Percentiles rank a stretch among this genome's conserved stretches.
These are phyloP conservation scores for Trichoderma sp. DNA, from an alignment of 2,329 filamentous ascomycete genomes.

Conservation along the genomic window DNA sequence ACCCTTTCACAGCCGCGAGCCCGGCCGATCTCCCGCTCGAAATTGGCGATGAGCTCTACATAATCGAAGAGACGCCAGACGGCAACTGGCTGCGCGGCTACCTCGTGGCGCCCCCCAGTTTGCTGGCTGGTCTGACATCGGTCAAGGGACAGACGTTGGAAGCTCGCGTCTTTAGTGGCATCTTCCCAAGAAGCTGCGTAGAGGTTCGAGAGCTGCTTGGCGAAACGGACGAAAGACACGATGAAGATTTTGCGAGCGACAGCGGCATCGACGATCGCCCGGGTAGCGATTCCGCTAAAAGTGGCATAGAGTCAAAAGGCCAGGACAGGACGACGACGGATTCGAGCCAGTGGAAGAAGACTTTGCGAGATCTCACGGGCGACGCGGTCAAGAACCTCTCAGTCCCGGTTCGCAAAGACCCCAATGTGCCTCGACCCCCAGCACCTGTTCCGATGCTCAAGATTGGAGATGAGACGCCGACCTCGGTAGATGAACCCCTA, in stretches of 20 bases:
- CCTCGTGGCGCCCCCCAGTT: constrained; percentile 86
- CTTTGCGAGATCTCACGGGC: constrained; percentile 40
- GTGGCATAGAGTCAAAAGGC: constrained; percentile 39
- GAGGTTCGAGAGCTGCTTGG: constrained; percentile 91
- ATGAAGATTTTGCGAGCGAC: constrained; percentile 39
- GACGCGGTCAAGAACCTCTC: constrained; percentile 45
- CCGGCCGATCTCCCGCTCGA: constrained; percentile 93
- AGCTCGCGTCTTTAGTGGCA: constrained; percentile 95
- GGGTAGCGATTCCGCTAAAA: constrained; percentile 54
- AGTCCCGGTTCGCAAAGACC: constrained; percentile 56
- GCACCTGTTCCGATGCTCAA: constrained; percentile 97
- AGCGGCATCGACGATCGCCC: constrained; percentile 31
- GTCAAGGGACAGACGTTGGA: constrained; percentile 91
- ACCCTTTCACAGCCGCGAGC: constrained; percentile 83
- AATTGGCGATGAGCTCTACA: constrained; percentile 97
- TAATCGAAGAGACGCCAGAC: constrained; percentile 93
- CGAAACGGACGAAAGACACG: constrained; percentile 59
- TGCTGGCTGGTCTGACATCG: constrained; percentile 87
- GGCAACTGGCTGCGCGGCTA: constrained; percentile 95
- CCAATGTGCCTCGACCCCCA: constrained; percentile 70
- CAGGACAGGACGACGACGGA: constrained; percentile 31
- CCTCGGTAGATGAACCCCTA: constrained; percentile 81
- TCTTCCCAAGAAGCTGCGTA: constrained; percentile 92
- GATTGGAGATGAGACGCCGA: constrained; percentile 94
- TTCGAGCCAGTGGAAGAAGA: constrained; percentile 30